Base-by-base conservation (phyloP, 2,329 filamentous ascomycete genomes). In the Helotiales sp. region DNA sequence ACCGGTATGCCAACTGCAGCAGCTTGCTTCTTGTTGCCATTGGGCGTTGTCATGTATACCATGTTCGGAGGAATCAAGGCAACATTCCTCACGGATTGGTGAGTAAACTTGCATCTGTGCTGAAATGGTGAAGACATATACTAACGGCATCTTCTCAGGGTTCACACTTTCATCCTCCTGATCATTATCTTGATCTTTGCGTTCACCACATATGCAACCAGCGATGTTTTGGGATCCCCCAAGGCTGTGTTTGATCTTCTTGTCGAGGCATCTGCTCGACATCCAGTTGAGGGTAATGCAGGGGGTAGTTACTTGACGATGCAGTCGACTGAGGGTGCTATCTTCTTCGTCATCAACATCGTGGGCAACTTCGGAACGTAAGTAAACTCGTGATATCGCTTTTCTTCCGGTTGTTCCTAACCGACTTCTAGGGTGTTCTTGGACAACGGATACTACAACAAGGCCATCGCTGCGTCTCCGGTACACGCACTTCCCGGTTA, bases 341-440 rank as follows among this genome's bases (percentile, higher is more conserved):
- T 96, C 65, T 97, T 97, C 83, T 97, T 97, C 79, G 89, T 96
- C 43, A 96, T 96, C 80, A 96, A 96, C 79, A 90, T 92, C 57
- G 90, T 94, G 40, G 92, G 92, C 47, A 94, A 94, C 79, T 96
- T 95, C 68, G 90, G 86, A 66, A 80, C 79, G 71, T 74, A 65
- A 61, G 74, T 72, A 1, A 6, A n/a, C 28, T 60, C 40, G 13
- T 26, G 43, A 24, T 45, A 24, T 47, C 24, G 37, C n/a, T 24
- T 17, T 20, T n/a, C 3, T 45, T 47, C 32, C 49, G 93, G n/a
- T n/a, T n/a, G n/a, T n/a, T n/a, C n/a, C 91, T 70, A 32, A 68
- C 34, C 30, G n/a, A 22, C 50, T 2, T 22, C 22, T n/a, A 75
- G 73, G 1, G 92, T 96, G 3, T 96, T 96, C 82, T 84, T 93